A percentile compares a stretch with the other conserved stretches of the same genome.
Conservation (phyloP, 257 asterid species). For the Ajuga chamaepitys region DNA sequence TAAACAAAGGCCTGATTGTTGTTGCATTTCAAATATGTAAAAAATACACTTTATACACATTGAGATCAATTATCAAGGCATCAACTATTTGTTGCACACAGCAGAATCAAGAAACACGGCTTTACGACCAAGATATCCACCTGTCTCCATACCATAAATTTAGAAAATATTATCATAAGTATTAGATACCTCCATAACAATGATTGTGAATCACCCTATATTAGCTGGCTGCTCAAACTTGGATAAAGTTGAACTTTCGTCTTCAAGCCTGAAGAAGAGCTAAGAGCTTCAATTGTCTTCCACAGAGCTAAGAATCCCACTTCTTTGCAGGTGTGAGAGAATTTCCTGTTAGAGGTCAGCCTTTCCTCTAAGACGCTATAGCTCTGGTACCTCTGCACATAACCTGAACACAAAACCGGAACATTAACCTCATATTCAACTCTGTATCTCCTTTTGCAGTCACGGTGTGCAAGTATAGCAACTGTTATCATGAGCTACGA, state of each 20-base stretch:
- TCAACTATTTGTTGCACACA: too few species aligned
- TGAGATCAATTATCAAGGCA: too few species aligned
- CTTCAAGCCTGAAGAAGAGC: conserved; percentile 1
- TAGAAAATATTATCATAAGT: too few species aligned
- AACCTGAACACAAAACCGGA: conserved; percentile 25
- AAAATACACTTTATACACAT: too few species aligned
- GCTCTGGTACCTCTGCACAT: conserved; percentile 24
- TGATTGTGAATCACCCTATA: neutral
- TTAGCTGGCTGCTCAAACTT: neutral
- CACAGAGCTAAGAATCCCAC: neutral
- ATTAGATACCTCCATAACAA: neutral
- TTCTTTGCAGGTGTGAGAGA: neutral
- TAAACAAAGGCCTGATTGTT: too few species aligned
- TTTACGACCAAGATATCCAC: too few species aligned
- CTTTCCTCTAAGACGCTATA: conserved; percentile 7
- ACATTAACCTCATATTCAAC: neutral
- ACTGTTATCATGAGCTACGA: neutral
- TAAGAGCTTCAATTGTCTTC: conserved; percentile 3
- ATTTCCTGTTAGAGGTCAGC: neutral
- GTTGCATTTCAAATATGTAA: too few species aligned
- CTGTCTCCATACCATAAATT: too few species aligned
- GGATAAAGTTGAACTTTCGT: neutral
- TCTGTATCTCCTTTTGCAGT: too few species aligned
- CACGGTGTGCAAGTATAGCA: too few species aligned
- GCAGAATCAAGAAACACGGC: conserved; percentile 2